Evolutionary conservation across 805 yeast species (phyloP), one percentile per base, ranked within the genome.

Genomic region (Metschnikowia hibisci): DNA sequence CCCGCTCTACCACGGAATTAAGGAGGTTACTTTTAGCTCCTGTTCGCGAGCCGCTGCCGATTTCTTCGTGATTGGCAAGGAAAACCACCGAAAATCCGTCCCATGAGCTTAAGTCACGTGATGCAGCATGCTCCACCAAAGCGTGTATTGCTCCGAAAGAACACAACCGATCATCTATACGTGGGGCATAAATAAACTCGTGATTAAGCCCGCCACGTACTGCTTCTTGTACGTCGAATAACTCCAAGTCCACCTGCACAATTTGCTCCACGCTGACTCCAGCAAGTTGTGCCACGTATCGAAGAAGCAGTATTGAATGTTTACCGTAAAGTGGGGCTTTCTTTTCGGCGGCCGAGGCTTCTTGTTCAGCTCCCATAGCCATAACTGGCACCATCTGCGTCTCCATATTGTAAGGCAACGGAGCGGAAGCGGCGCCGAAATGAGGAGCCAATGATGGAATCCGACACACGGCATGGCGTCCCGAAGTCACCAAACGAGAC

Each of bases 141-240:
- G 62, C 70, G 33, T 59, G 48, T n/a, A 69, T 45, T 2, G 73
- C 71, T 20, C 59, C 58, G 50, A 55, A 70, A 4, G 72, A 62
- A 47, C 75, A 70, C 20, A 70, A 53, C 23, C 75, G 51, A 54
- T 70, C 75, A 44, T 70, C 75, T 12, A 70, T 52, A 25, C 73
- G 54, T 2, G 72, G 64, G 3, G 73, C 66, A 45, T 59, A 65
- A 30, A 70, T 54, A 41, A 69, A 70, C 45, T 70, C 75, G 20
- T 46, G 45, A 10, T 50, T 28, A 10, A 69, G 47, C 3, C 75
- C 75, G 11, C 74, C 74, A 12, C 67, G 52, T 4, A 57, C 48
- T 11, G 69, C 68, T 1, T 48, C 41, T 46, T 70, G 73, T 5
- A 59, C 60, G 42, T 67, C 72, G 38, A 55, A 65, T 31, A 70